Evolutionary conservation across 2,329 filamentous ascomycete species (phyloP), one percentile per base, ranked within the genome.

Genomic region (Aureobasidium sp.): DNA sequence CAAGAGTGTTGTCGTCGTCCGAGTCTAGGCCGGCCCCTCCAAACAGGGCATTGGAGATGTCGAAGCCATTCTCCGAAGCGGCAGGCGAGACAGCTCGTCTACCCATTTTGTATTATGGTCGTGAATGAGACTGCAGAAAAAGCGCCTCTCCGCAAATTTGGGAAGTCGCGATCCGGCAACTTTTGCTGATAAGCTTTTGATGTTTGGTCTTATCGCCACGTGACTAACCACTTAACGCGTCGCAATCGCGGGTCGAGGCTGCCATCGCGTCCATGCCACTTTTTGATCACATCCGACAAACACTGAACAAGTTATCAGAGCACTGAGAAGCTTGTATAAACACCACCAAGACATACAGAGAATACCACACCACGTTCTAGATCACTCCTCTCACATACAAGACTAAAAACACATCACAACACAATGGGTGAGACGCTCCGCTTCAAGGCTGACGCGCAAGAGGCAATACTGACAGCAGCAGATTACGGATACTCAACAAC

Each of bases 41-140:
- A 29, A 71, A 69, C 12, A 97, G 80, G 2, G 88, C 87, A 65
- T 83, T 86, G 23, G 91, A 85, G 59, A 99, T 97, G 71, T 99
- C 94, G 70, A 95, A 86, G 72, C 96, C 94, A 67, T 87, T 89
- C 76, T 97, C 93, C 55, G 93, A 97, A 63, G 83, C 81, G 53
- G 91, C 85, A 64, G 93, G 94, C 47, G 94, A 97, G 62, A 82
- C 82, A 70, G 84, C 86, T 70, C 90, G 87, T 73, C 80, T 81
- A 76, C 83, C 82, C 90, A 95, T 96, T 39, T 53, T 75, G 64
- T 63, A 20, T 29, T 44, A 63, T 57, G 27, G 48, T 61, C 10
- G 42, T 44, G 39, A 55, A 52, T 55, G 48, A 37, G 17, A 8
- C 27, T 15, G 42, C 58, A 52, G 47, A 61, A 61, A 52, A 61